Evolutionary conservation across 2,329 filamentous ascomycete species (phyloP), one percentile per base, ranked within the genome.

Genomic region (Colletotrichum abscissum): DNA sequence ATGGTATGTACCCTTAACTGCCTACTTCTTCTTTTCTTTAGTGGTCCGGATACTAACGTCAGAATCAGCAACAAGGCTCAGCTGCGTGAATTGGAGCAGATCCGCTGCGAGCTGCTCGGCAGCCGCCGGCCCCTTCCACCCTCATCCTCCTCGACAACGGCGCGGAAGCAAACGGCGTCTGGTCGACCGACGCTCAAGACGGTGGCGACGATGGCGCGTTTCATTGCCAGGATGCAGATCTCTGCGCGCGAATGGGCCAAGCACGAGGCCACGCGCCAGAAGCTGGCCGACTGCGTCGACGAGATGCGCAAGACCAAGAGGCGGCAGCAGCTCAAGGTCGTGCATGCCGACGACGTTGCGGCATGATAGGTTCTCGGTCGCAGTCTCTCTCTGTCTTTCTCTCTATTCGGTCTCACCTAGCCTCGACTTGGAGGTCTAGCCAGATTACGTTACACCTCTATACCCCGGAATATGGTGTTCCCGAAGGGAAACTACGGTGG

Each of bases 21-120:
- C 16, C 38, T 42, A 16, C 35, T 42, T 42, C 33, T 64, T 60
- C 62, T 62, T 57, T 38, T 16, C 33, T 12, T 46, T 54, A 38
- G 2, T 62, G 22, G n/a, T 55, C 42, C 55, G 33, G 30, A 75
- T 79, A 76, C 78, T 80, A 78, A 79, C 74, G 72, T 65, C 9
- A n/a, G n/a, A 63, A 69, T 81, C 82, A 98, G 97, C 86, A 99
- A 98, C 86, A 93, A 96, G 82, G 93, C 94, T 74, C 95, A 98
- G 81, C 91, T 98, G 72, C 91, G 92, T 65, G 93, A 98, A 80
- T 92, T 98, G 75, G 90, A 93, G 77, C 90, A 93, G 77, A 97
- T 98, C 87, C 94, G 84, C 75, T 83, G 81, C 75, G 81, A 84
- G 65, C 77, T 84, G 60, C 81, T 84, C 56, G 81, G 83, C 75